Base-by-base conservation (phyloP, 2,329 filamentous ascomycete genomes). In the Arthrobotrys entomopaga region DNA sequence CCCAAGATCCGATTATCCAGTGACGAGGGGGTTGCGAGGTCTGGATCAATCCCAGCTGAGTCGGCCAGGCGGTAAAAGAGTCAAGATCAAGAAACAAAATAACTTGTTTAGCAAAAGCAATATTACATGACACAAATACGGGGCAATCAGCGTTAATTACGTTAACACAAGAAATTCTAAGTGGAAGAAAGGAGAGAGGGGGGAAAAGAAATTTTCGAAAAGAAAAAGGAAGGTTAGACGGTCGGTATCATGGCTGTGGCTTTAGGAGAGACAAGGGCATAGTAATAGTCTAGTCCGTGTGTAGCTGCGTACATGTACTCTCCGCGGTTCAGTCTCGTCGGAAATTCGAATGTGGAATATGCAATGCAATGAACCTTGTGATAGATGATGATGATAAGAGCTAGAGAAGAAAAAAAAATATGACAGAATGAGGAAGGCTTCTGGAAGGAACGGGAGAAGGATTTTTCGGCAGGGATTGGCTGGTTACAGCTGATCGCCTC, bases 361-460 rank as follows among this genome's bases (percentile, higher is more conserved):
- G 42, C 42, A 46, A 13, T 57, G 63, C 61, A 38, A 42, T 38
- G 24, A 49, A 48, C 43, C 52, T 57, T 58, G 63, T 57, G 49
- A 16, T 40, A 56, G 46, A 19, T n/a, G 26, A 42, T 29, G 15
- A 22, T 42, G 38, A 57, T 42, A 40, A 57, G 38, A 48, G 15
- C 7, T 7, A 13, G 13, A 53, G 29, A 20, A 8, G 26, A 52
- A 20, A 53, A 42, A 52, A 52, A 46, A 43, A 19, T 42, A 20
- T 19, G 38, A 42, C 22, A 42, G 54, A 65, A 72, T 60, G 19
- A 15, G 67, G 67, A 72, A 72, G 60, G 66, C 67, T 72, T 72
- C 67, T 72, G 54, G 67, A 72, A 72, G 29, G 67, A n/a, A 38
- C 49, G 46, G 40, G 48, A 58, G 67, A 65, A 72, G 59, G 67